Conservation (phyloP, 2,329 filamentous ascomycete genomes). For the Venturia aucupariae region DNA sequence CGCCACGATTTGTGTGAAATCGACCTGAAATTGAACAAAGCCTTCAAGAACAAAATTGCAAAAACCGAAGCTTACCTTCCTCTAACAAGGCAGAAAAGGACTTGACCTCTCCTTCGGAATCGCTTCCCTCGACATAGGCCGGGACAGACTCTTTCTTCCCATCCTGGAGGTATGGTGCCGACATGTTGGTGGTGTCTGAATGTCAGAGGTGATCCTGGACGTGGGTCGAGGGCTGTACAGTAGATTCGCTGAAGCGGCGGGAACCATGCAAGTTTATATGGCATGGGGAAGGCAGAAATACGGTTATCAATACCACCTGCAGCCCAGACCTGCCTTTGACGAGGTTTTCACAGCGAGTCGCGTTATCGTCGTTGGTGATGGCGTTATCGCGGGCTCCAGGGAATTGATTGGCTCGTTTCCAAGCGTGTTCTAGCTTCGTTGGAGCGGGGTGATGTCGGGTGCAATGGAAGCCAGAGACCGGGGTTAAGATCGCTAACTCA, state of each 20-base stretch:
- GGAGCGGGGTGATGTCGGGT: no score
- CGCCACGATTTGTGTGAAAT: not conserved
- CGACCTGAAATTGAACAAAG: not conserved
- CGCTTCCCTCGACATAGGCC: slow-evolving; percentile 2
- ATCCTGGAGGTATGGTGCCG: not conserved
- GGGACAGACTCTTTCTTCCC: slow-evolving; percentile 8
- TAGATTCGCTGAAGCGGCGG: not conserved
- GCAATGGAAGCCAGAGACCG: no score
- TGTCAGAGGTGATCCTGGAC: not conserved
- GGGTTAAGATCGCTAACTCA: no score
- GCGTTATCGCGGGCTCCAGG: not conserved
- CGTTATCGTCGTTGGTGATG: not conserved
- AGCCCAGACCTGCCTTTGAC: not conserved
- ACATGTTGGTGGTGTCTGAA: not conserved
- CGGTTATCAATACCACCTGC: not conserved
- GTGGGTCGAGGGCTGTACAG: not conserved
- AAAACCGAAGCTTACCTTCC: slow-evolving; percentile 20
- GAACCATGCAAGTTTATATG: slow-evolving; percentile 13
- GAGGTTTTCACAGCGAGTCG: not conserved
- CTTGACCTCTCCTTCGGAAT: slow-evolving; percentile 13
- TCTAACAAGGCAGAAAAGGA: slow-evolving; percentile 22
- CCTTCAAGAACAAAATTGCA: not conserved
- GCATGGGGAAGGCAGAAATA: slow-evolving; percentile 5
- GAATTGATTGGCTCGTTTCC: not conserved
- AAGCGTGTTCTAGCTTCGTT: not conserved